phyloP scores from a whole-genome alignment of 2,329 filamentous ascomycete genomes.

The Uncinocarpus reesii region DNA sequence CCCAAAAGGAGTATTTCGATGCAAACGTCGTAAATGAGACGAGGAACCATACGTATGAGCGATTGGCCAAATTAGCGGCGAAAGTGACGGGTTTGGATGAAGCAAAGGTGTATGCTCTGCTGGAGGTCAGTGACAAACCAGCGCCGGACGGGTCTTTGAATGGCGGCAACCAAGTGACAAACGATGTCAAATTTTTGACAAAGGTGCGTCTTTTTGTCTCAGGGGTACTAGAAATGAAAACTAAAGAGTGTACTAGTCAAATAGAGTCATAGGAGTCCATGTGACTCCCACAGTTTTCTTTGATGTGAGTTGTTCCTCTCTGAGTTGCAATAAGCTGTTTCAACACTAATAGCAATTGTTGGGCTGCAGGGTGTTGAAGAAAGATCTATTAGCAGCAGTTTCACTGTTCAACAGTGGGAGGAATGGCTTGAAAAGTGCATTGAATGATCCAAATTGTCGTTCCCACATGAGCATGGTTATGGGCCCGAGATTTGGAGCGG shows the following conservation, averaged over 20 bases:
- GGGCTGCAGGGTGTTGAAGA: slow-evolving; percentile 55
- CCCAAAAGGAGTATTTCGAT: slow-evolving; percentile 74
- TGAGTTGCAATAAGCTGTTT: background rate
- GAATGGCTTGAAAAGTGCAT: slow-evolving; percentile 66
- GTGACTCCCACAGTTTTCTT: slow-evolving; percentile 86
- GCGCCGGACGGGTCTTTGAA: slow-evolving; percentile 61
- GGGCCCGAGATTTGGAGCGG: background rate
- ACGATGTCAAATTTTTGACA: slow-evolving; percentile 72
- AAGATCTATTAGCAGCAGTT: slow-evolving; percentile 66
- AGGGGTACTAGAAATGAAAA: background rate
- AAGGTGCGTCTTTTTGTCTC: slow-evolving; percentile 45
- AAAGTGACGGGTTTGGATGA: slow-evolving; percentile 55
- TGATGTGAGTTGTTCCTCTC: slow-evolving; percentile 43
- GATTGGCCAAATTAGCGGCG: slow-evolving; percentile 64
- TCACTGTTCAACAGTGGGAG: slow-evolving; percentile 71
- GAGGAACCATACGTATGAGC: slow-evolving; percentile 70
- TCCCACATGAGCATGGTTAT: background rate
- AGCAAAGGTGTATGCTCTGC: slow-evolving; percentile 55
- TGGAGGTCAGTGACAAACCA: slow-evolving; percentile 60
- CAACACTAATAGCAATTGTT: slow-evolving; percentile 19
- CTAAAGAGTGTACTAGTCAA: slow-evolving; percentile 30
- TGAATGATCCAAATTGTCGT: slow-evolving; percentile 29
- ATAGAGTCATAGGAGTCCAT: slow-evolving; percentile 70
- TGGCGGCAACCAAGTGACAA: slow-evolving; percentile 67
- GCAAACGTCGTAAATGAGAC: slow-evolving; percentile 72